Base-by-base conservation (phyloP, 176 grass and related monocot genomes). In the Poa pratensis region DNA sequence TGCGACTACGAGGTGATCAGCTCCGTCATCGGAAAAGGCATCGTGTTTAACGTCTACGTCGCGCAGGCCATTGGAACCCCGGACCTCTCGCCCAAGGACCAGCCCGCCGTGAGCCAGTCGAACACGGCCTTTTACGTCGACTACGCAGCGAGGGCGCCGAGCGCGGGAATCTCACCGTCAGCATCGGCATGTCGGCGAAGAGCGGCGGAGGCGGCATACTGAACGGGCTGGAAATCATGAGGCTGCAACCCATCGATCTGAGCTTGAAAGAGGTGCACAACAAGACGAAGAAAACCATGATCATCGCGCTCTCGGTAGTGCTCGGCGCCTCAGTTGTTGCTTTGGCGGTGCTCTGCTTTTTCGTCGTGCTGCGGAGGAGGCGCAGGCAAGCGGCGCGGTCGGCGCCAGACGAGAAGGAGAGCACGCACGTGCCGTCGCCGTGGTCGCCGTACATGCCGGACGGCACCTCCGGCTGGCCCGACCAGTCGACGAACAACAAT, bases 211-310 rank as follows among this genome's bases (percentile, higher is more conserved):
- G 81, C 15, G 96, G 82, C 15, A 69, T 92, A 4, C 89, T 98
- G 1, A 98, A 98, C 30, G 93, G 96, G 55, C 83, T 98, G 13
- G 96, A 98, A 80, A 94, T 98, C 75, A 90, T 98, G 83, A 89
- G 76, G 80, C 60, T 98, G 12, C 80, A 13, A 13, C 5, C 43
- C 9, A 34, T 9, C 52, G 22, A 80, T 22, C 16, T 2, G 19
- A 59, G 10, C 83, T 49, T 49, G 7, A 23, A 0, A 12, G 63
- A 4, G 48, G 32, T 71, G 18, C 1, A 0, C 22, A 3, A 13
- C 10, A 48, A 10, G 22, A 82, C 12, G 46, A 49, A 11, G 5
- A 67, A 16, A 6, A 57, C 20, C 16, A 5, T 83, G 34, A 49
- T 28, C 72, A 22, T 49, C 34, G 34, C 88, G 57, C 70, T 90